phyloP scores from a whole-genome alignment of 257 asterid species.

The Cruciata laevipes region DNA sequence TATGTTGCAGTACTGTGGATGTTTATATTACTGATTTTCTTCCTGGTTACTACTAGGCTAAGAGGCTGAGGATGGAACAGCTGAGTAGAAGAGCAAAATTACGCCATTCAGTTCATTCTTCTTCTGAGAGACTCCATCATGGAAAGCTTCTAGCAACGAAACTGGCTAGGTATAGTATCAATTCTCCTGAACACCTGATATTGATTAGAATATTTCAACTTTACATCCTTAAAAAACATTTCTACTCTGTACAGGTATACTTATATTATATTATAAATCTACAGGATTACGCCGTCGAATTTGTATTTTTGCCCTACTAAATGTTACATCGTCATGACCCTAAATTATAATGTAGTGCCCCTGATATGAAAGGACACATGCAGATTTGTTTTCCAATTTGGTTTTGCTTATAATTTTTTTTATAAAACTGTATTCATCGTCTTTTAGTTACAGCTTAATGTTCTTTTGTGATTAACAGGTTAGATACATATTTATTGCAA shows the following conservation, averaged over 20 bases:
- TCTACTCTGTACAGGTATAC: background rate
- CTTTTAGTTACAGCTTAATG: background rate
- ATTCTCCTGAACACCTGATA: background rate
- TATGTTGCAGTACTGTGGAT: background rate
- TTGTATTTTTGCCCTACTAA: too few species aligned
- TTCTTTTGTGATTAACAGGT: background rate
- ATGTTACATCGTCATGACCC: background rate
- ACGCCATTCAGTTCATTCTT: constrained; percentile 17
- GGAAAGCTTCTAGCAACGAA: constrained; percentile 60
- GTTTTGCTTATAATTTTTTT: background rate
- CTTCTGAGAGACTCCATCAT: constrained; percentile 40
- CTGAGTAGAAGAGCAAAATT: constrained; percentile 62
- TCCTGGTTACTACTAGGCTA: constrained; percentile 42
- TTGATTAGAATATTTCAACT: too few species aligned
- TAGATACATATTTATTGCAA: background rate
- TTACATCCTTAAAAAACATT: too few species aligned
- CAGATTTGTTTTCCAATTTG: background rate
- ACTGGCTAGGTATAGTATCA: constrained; percentile 45
- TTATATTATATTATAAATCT: background rate
- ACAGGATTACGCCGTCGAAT: background rate
- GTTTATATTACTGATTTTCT: background rate
- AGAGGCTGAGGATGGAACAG: constrained; percentile 70
- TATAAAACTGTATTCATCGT: background rate
- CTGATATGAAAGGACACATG: background rate
- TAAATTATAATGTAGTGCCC: background rate